Base-by-base conservation (phyloP, 1,284 basidiomycete genomes). In the Ceratobasidium sp. region DNA sequence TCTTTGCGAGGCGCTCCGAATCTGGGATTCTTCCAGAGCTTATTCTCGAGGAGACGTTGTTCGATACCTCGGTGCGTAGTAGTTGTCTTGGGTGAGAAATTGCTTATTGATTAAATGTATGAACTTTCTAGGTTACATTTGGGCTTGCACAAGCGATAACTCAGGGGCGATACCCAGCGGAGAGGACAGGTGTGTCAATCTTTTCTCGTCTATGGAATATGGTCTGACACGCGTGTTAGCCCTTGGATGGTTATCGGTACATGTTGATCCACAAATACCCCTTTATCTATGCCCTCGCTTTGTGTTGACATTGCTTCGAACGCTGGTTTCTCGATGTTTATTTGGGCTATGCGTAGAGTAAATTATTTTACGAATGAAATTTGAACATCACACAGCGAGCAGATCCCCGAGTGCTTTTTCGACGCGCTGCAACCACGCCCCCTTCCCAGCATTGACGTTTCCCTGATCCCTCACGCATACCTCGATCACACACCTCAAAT, bases 31-130 rank as follows among this genome's bases (percentile, higher is more conserved):
- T 4, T 16, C 30, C 1, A 65, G 28, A 46, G 48, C 62, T 16
- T 65, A 65, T 41, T 4, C 46, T 21, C 46, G 48, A n/a, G 62
- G 62, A 23, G 62, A 65, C 26, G 62, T 65, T 21, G 48, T 65
- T 32, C 62, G 62, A 65, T 65, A 53, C 30, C 48, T 65, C n/a
- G 62, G 62, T 65, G 23, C 28, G 62, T 41, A 5, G 28, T 5
- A 2, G 9, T 9, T 5, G 28, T 57, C 9, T 2, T 57, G n/a
- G 16, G 34, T 32, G 18, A 9, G 18, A 45, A 10, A 3, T 12
- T 45, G 8, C 18, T 45, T 18, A 18, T 18, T n/a, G 18, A 45
- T n/a, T n/a, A 45, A 4, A 6, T 18, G 53, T 12, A 30, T 5
- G 10, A 57, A 16, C 9, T 36, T 36, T 6, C 53, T 21, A 65